Percentiles rank a stretch among this genome's conserved stretches.
phyloP scores from a whole-genome alignment of 192 early-diverging fungal genomes.

The Spinellus fusiger region DNA sequence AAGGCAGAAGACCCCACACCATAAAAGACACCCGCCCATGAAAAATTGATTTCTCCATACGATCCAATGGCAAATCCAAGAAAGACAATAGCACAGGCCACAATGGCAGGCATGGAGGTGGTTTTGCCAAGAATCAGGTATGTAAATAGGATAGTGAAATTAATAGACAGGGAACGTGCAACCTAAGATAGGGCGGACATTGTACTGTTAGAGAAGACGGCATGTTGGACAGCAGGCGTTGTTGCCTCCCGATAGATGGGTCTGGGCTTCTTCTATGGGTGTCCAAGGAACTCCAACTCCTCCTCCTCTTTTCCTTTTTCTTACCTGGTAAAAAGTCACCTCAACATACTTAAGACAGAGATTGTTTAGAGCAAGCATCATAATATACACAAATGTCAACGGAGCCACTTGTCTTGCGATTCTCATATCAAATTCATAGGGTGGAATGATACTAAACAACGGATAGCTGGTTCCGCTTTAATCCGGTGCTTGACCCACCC shows the following conservation, averaged over 20 bases:
- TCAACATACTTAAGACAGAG: conserved; percentile 59
- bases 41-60: conserved; percentile 62
- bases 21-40: conserved; percentile 54
- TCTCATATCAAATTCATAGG: conserved; percentile 52
- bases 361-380: conserved; percentile 64
- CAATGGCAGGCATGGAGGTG: conserved; percentile 45
- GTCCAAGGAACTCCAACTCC: neutral
- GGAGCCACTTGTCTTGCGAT: conserved; percentile 49
- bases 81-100: conserved; percentile 54
- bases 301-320: neutral
- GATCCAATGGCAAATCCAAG: conserved; percentile 59
- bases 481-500: neutral
- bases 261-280: neutral
- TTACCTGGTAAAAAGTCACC: conserved; percentile 62
- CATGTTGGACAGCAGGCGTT: neutral
- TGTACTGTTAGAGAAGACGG: too few relatives aligned
- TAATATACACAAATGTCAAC: conserved; percentile 57
- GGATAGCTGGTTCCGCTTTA: conserved; percentile 26
- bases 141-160: conserved; percentile 66
- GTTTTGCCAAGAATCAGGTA: conserved; percentile 48
- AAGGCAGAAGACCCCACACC: conserved; percentile 59
- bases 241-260: too few relatives aligned
- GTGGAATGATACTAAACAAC: conserved; percentile 53
- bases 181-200: conserved; percentile 40
- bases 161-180: conserved; percentile 58